Conservation (phyloP, 2,329 filamentous ascomycete genomes). For the Elsinoe fawcettii region DNA sequence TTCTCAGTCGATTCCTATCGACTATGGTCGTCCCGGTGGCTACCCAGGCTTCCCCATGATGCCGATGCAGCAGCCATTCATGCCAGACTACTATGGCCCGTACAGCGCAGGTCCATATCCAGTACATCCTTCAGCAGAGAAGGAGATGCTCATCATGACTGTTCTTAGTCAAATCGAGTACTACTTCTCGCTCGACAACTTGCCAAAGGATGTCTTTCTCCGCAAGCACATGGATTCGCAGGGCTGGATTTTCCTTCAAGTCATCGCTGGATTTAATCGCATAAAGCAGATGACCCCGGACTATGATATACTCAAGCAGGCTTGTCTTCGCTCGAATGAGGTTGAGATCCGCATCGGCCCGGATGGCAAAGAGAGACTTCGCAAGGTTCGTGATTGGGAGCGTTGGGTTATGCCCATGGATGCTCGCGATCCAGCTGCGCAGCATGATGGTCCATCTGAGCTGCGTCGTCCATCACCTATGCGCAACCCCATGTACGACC, state of each 20-base stretch:
- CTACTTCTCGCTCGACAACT: conserved; percentile 94
- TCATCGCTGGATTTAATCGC: conserved; percentile 81
- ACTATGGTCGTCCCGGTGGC: conserved; percentile 39
- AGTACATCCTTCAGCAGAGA: conserved; percentile 52
- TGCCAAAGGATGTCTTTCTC: conserved; percentile 86
- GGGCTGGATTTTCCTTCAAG: conserved; percentile 73
- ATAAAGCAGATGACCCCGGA: conserved; percentile 67
- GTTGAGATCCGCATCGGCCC: conserved; percentile 69
- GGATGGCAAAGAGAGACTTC: conserved; percentile 71
- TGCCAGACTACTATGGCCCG: conserved; percentile 43
- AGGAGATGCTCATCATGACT: conserved; percentile 49
- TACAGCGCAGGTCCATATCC: conserved; percentile 52
- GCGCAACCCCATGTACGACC: conserved; percentile 33
- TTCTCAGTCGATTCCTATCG: conserved; percentile 55
- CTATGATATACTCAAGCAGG: conserved; percentile 63
- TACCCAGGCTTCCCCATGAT: conserved; percentile 26
- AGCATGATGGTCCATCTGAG: conserved; percentile 59
- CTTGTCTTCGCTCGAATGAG: conserved; percentile 61
- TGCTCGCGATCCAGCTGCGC: conserved; percentile 64
- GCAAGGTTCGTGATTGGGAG: conserved; percentile 67
- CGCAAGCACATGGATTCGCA: conserved; percentile 91
- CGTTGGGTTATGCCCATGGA: conserved; percentile 67
- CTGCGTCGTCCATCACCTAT: conserved; percentile 33
- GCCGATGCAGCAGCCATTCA: conserved; percentile 14
- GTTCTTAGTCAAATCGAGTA: conserved; percentile 64